Evolutionary conservation across 75 land plant species (phyloP), one percentile per base, ranked within the genome.

Genomic region (Picea glauca): DNA sequence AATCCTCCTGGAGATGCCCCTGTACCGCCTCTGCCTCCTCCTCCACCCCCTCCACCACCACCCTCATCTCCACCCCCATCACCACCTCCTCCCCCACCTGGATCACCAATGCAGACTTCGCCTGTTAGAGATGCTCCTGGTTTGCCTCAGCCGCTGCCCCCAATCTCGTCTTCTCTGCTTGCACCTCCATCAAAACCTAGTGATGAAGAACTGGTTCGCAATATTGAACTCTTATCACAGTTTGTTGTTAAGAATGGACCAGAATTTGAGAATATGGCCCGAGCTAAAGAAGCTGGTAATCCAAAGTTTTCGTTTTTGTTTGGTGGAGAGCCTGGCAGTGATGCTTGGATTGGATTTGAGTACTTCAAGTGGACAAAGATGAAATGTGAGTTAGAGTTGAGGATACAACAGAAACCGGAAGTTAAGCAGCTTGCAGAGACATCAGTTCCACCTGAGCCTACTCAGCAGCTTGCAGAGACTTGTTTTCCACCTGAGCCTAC

Each of bases 321-420:
- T 78, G 84, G 83, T 58, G 86, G 87, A 50, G 76, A 83, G 62
- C 86, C 84, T 67, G 88, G 88, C 21, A 81, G 81, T 74, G 83
- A 58, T 23, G 83, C 86, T 78, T 79, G 81, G 32, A 63, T 80
- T 79, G 88, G 76, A 13, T 77, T 81, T 61, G 78, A 74, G 13
- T 89, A 86, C 79, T 89, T 81, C 54, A 76, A 80, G 83, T 86
- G 91, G 91, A 80, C 76, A 78, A 89, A 89, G 74, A 76, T 57
- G 80, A 79, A 78, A 43, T 75, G 18, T 62, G 11, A 7, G 4
- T 62, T 77, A 76, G 80, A 81, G 60, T 26, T 9, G 14, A 46
- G 81, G 18, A 5, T 57, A 18, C 40, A 58, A 18, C 23, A 73
- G 31, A 46, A 30, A 20, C 12, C 58, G n/a, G 60, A 79, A 40